Evolutionary conservation across 2,329 filamentous ascomycete species (phyloP), one percentile per base, ranked within the genome.

Genomic region (Microcyclospora pomicola): DNA sequence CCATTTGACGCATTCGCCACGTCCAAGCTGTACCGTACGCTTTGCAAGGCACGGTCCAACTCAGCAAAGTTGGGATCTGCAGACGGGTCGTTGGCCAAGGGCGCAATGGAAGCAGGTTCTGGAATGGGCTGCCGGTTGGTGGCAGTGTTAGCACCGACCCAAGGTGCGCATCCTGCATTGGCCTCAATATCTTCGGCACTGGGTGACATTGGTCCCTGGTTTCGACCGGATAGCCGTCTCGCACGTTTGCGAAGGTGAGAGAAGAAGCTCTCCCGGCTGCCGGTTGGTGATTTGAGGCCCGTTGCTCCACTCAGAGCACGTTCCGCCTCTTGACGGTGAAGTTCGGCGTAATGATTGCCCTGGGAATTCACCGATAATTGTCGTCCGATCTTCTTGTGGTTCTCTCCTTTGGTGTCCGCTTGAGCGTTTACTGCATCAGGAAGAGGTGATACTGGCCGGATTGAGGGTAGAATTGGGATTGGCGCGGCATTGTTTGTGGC

Each of bases 221-320:
- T 86, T 40, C 88, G 79, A 34, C 91, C 91, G 16, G 91, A 98
- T 43, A 98, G 79, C 49, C 91, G 75, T 49, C 91, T 76, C 19
- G 92, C 91, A 36, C 88, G 80, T 63, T 98, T 98, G 40, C 91
- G 76, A 6, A 98, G 71, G 58, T 98, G 91, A 1, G 91, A 96
- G 64, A 98, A 98, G 68, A 98, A 98, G 60, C 91, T 85, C 60
- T 98, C 91, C 56, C 92, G 92, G 13, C 74, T 82, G 51, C 73
- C 79, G 0, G 80, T 77, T 3, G 86, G 84, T 5, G 85, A 91
- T 12, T 73, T 77, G 15, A 87, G 67, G 15, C 79, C 82, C 27
- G 72, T 73, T 51, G 80, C 78, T 37, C 87, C 91, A 55, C 86
- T 95, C 33, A 96, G 70, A 29, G 86, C 85, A 45, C 84, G 74